Evolutionary conservation across 2,329 filamentous ascomycete genomes (phyloP), one percentile per base, ranked within the genome.

Genomic region (Pyrenochaeta sp.): DNA sequence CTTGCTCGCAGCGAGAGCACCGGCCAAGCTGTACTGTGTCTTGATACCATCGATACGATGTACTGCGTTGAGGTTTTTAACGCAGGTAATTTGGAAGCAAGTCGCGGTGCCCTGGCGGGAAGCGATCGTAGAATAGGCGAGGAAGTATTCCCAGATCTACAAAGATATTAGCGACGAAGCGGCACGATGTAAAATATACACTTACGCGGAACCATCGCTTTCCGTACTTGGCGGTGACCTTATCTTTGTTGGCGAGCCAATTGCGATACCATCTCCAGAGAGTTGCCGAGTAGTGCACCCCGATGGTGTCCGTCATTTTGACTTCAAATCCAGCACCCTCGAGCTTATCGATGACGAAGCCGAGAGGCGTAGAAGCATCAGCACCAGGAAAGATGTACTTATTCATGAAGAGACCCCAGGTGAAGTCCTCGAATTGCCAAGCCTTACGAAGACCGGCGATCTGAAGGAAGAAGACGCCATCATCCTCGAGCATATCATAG

Each of bases 371-470:
- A 43, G 92, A 96, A 51, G 95, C 95, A 77, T 98, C 95, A 50
- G 95, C 95, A 77, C 95, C 95, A 34, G 93, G 95, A 87, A 98
- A 98, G 78, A 98, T 86, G 81, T 98, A 97, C 84, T 97, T 97
- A 89, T 98, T 98, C 93, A 98, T 96, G 86, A 97, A 98, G 46
- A 98, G 86, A 77, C 95, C 95, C 95, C 95, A 98, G 79, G 94
- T 91, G 50, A 97, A 86, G 81, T 98, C 94, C 84, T 98, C 93
- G 76, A 97, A 98, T 80, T 98, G 95, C 95, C 95, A 98, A 64
- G 86, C 84, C 84, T 96, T 96, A 71, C 95, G 90, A 61, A 99
- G 86, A 81, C 95, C 95, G 71, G 94, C 93, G 71, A 96, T 93
- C 80, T 98, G 95, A 60, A 98, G 85, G 86, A 95, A 97, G 84